phyloP scores from a whole-genome alignment of 345 rosid genomes.

The Arabidopsis thaliana region DNA sequence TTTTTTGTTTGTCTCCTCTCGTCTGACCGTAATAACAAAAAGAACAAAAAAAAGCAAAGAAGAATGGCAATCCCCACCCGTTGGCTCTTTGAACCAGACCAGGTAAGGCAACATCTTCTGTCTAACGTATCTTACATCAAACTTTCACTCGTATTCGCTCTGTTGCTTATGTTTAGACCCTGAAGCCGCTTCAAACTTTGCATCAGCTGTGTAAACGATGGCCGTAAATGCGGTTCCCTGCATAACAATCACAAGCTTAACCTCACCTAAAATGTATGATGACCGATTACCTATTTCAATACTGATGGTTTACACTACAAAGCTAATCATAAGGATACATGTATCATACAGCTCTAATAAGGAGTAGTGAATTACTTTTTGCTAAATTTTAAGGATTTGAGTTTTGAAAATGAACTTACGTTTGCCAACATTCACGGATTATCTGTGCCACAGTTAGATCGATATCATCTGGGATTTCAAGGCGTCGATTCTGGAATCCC shows the following conservation, averaged over 20 bases:
- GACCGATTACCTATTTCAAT: background rate
- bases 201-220: constrained; percentile 86
- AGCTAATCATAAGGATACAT: constrained; percentile 1
- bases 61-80: constrained; percentile 32
- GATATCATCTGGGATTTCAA: constrained; percentile 74
- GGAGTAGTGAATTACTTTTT: background rate
- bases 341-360: background rate
- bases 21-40: constrained; percentile 42
- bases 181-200: constrained; percentile 66
- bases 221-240: constrained; percentile 88
- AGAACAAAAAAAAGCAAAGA: constrained; percentile 3
- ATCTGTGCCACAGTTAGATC: constrained; percentile 81
- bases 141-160: constrained; percentile 44
- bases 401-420: constrained; percentile 54
- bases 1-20: constrained; percentile 39
- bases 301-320: background rate
- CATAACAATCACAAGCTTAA: constrained; percentile 31
- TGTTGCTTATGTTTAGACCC: constrained; percentile 54
- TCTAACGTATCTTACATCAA: constrained; percentile 49
- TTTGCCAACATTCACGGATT: constrained; percentile 87
- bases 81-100: constrained; percentile 73
- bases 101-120: constrained; percentile 40
- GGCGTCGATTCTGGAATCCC: constrained; percentile 92
- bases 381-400: background rate
- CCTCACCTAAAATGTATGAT: background rate